These are phyloP conservation scores for Leccinellum albellum DNA, from an alignment of 768 basidiomycete genomes.

Conservation along the genomic window DNA sequence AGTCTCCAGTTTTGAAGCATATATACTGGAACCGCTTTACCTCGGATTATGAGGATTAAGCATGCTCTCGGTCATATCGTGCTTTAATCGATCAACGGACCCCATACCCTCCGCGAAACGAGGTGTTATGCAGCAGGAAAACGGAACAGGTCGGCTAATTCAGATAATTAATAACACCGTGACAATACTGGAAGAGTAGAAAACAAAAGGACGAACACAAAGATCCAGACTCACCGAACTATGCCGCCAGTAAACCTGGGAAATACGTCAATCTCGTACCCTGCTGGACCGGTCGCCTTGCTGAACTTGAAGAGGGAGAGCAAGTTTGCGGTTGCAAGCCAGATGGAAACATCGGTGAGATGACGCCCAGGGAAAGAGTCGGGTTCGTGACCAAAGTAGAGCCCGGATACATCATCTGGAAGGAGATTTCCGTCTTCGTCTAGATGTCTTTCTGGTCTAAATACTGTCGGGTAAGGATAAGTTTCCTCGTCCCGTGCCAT, in stretches of 20 bases:
- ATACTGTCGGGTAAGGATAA: slow-evolving; percentile 28
- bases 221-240: slow-evolving; percentile 12
- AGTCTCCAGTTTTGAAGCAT: not conserved
- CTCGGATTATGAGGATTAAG: not conserved
- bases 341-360: slow-evolving; percentile 14
- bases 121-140: slow-evolving; percentile 18
- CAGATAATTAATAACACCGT: not conserved
- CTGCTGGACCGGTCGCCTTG: slow-evolving; percentile 20
- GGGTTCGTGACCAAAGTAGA: slow-evolving; percentile 35
- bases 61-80: not conserved
- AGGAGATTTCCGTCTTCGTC: slow-evolving; percentile 18
- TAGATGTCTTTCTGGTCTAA: slow-evolving; percentile 34
- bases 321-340: slow-evolving; percentile 21
- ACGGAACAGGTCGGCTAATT: slow-evolving; percentile 14
- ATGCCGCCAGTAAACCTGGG: slow-evolving; percentile 17
- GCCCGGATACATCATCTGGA: slow-evolving; percentile 17
- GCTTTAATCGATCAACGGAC: not conserved
- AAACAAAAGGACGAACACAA: too few relatives aligned
- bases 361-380: slow-evolving; percentile 21
- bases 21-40: not conserved
- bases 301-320: slow-evolving; percentile 18
- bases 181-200: too few relatives aligned
- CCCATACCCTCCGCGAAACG: slow-evolving; percentile 10
- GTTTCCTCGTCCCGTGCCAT: slow-evolving; percentile 23
- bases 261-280: slow-evolving; percentile 20